Percentiles rank a stretch among this genome's conserved stretches.
Conservation (phyloP, 768 basidiomycete genomes). For the Russula sp. region DNA sequence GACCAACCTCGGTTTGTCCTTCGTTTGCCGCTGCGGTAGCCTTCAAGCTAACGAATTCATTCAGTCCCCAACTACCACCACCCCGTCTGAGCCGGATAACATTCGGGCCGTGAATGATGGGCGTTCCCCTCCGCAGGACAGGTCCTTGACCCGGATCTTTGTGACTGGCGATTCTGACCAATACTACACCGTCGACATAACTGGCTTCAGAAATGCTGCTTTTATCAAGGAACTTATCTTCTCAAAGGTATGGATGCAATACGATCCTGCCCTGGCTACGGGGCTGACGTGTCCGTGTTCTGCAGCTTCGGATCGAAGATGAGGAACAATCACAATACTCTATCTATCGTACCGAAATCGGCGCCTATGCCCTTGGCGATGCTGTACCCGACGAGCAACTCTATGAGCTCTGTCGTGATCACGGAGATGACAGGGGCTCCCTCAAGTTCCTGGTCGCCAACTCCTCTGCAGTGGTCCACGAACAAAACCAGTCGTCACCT, state of each 20-base stretch:
- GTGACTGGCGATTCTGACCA: constrained; percentile 76
- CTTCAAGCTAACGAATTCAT: constrained; percentile 20
- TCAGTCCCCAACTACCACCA: constrained; percentile 24
- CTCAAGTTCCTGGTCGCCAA: constrained; percentile 81
- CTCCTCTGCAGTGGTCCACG: constrained; percentile 53
- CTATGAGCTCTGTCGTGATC: constrained; percentile 59
- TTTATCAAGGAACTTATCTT: constrained; percentile 77
- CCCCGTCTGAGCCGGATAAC: constrained; percentile 19
- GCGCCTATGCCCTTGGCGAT: constrained; percentile 64
- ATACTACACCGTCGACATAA: constrained; percentile 65
- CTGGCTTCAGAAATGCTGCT: constrained; percentile 52
- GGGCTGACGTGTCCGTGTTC: constrained; percentile 2
- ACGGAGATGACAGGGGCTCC: constrained; percentile 70
- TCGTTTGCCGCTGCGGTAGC: not conserved
- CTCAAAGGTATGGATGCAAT: constrained; percentile 48
- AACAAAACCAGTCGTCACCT: constrained; percentile 33
- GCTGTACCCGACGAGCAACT: constrained; percentile 66
- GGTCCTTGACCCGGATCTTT: constrained; percentile 40
- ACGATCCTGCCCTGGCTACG: constrained; percentile 2
- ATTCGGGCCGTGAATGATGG: constrained; percentile 14
- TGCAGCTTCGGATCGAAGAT: constrained; percentile 69
- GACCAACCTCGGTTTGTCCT: constrained; percentile 29
- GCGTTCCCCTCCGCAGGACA: constrained; percentile 24
- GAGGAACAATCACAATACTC: constrained; percentile 73
- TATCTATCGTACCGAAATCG: constrained; percentile 86